Evolutionary conservation across 306 rosid species (phyloP).

Genomic region (Rubus idaeus): DNA sequence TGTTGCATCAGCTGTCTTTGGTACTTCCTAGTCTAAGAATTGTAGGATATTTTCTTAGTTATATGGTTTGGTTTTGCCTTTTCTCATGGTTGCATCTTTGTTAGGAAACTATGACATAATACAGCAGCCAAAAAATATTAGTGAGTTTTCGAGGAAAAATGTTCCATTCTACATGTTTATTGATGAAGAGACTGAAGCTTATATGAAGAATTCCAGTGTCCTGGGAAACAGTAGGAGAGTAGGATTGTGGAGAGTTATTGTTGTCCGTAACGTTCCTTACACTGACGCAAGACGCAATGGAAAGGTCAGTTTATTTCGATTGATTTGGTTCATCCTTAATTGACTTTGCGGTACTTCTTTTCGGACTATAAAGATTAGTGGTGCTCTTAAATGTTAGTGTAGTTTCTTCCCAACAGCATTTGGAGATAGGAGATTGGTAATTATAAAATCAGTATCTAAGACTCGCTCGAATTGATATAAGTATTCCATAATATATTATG

Average conservation of each 20-base stretch:
- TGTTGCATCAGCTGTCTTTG: constrained; percentile 93
- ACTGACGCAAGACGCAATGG: constrained; percentile 92
- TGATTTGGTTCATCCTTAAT: constrained; percentile 8
- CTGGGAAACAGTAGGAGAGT: constrained; percentile 65
- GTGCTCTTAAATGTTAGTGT: not conserved
- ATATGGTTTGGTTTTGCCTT: constrained; percentile 17
- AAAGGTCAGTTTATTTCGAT: constrained; percentile 57
- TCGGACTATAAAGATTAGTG: not conserved
- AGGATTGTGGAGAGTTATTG: constrained; percentile 92
- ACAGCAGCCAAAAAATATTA: constrained; percentile 87
- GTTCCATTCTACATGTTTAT: constrained; percentile 90
- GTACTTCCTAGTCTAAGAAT: constrained; percentile 40
- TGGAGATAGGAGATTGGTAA: not conserved
- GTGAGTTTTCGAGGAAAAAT: constrained; percentile 56
- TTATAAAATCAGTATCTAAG: not conserved
- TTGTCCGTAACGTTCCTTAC: constrained; percentile 74
- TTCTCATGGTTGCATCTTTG: constrained; percentile 38
- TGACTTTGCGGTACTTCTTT: not conserved
- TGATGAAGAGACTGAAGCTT: constrained; percentile 83
- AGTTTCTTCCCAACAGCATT: constrained; percentile 1
- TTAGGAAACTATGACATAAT: constrained; percentile 91
- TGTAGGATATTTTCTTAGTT: not conserved
- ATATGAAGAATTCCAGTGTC: constrained; percentile 74
- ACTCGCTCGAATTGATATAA: not conserved
- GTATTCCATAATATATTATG: not conserved